Conservation (phyloP, 2,329 filamentous ascomycete species). For the Claviceps africana region DNA sequence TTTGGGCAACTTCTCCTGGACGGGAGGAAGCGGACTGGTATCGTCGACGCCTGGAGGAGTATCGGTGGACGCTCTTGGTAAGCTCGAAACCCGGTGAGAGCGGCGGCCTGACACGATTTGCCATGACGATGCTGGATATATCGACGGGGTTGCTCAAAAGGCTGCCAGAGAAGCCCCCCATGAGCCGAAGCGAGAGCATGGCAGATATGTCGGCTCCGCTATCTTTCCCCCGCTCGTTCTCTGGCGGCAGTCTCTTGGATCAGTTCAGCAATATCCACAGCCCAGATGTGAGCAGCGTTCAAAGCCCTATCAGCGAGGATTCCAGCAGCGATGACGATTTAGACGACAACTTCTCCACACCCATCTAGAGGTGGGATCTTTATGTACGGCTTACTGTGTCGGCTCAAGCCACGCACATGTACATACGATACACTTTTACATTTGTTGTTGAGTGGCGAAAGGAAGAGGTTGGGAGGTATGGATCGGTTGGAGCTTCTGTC, state of each 20-base stretch:
- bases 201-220: slow-evolving; percentile 28
- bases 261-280: slow-evolving; percentile 31
- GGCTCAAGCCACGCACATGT: not conserved
- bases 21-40: slow-evolving; percentile 90
- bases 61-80: slow-evolving; percentile 85
- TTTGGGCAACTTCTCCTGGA: slow-evolving; percentile 80
- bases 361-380: slow-evolving; percentile 6
- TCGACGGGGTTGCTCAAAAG: slow-evolving; percentile 54
- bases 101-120: slow-evolving; percentile 48
- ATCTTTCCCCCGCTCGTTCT: slow-evolving; percentile 14
- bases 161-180: slow-evolving; percentile 55
- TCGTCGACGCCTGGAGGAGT: slow-evolving; percentile 69
- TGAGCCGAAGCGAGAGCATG: slow-evolving; percentile 40
- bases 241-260: slow-evolving; percentile 22
- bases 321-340: slow-evolving; percentile 44
- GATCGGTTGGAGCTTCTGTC: too few species aligned
- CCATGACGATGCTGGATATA: slow-evolving; percentile 66
- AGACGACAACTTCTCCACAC: slow-evolving; percentile 22
- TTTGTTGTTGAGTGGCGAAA: not conserved
- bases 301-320: slow-evolving; percentile 35
- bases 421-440: not conserved
- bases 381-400: not conserved
- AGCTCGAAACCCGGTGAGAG: slow-evolving; percentile 57
- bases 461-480: not conserved
- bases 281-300: slow-evolving; percentile 33